Base-by-base conservation (phyloP, 768 basidiomycete species). In the Mycena filopes region DNA sequence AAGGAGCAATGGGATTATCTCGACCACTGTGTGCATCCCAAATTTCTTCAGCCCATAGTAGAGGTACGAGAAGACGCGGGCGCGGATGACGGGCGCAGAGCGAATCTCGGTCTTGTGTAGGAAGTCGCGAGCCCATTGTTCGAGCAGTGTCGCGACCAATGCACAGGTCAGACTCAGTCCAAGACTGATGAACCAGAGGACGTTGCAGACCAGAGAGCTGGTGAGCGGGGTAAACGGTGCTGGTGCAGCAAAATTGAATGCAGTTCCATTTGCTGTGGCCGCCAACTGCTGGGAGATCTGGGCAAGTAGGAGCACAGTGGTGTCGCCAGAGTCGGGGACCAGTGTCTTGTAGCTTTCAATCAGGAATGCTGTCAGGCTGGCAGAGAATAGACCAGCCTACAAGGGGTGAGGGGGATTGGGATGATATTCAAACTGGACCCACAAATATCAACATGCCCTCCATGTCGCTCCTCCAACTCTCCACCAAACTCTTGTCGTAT, bases 321-420 rank as follows among this genome's bases (percentile, higher is more conserved):
- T 21, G n/a, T 42, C n/a, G 4, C 41, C 41, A 18, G 41, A 42
- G n/a, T 42, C 41, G n/a, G 18, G 41, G 16, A 21, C n/a, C 12
- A 42, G n/a, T 8, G 41, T 42, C 41, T 42, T 8, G 41, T 48
- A 48, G 23, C 49, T 50, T 33, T 50, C 49, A 50, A 50, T 36
- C 8, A 50, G 7, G 49, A 50, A 50, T 7, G 49, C 49, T 18
- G 49, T 50, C 20, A 50, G 21, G 28, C 49, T 50, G 16, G 49
- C 49, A n/a, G 49, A 50, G 31, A 50, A 50, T 8, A 50, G 49
- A 21, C 49, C 49, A 11, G 49, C 49, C 49, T 50, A 15, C 11
- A 18, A 11, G 10, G 28, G 15, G 28, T 48, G 8, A 48, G 15
- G 16, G 25, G 29, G 5, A n/a, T 25, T 9, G 15, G 49, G 21